Evolutionary conservation across 306 rosid species (phyloP).

Genomic region (Myrica gale): DNA sequence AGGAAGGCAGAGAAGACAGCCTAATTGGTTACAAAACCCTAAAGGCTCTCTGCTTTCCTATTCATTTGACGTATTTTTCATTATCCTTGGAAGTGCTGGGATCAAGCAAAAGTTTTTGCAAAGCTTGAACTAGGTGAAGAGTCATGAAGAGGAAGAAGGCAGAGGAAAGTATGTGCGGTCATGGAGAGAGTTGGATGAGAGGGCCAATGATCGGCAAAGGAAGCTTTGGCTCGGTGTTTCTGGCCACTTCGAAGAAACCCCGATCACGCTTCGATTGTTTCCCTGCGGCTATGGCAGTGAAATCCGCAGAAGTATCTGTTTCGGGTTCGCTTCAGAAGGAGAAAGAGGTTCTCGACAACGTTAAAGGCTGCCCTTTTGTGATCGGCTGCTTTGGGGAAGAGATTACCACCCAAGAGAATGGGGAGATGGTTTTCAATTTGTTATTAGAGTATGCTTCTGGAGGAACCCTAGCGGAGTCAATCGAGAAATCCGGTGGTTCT

Average conservation of each 20-base stretch:
- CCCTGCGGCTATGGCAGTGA: slow-evolving; percentile 30
- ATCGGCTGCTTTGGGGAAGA: slow-evolving; percentile 30
- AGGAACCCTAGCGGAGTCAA: slow-evolving; percentile 27
- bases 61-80: not conserved
- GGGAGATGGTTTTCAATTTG: slow-evolving; percentile 29
- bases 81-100: not conserved
- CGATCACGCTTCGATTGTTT: slow-evolving; percentile 1
- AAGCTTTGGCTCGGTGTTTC: slow-evolving; percentile 33
- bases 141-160: not conserved
- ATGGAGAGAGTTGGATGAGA: not conserved
- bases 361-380: slow-evolving; percentile 19
- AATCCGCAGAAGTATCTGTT: slow-evolving; percentile 27
- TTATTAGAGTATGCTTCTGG: slow-evolving; percentile 34
- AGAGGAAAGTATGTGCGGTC: not conserved
- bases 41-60: not conserved
- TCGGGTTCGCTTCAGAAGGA: slow-evolving; percentile 30
- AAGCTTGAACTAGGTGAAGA: not conserved
- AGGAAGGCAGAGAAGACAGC: not conserved
- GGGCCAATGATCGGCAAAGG: slow-evolving; percentile 32
- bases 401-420: slow-evolving; percentile 9
- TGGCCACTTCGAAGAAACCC: slow-evolving; percentile 28
- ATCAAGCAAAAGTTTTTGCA: not conserved
- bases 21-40: not conserved
- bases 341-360: slow-evolving; percentile 16
- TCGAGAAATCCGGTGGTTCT: slow-evolving; percentile 11